phyloP scores from a whole-genome alignment of 495 filamentous ascomycete genomes.

The Neurospora sp. region DNA sequence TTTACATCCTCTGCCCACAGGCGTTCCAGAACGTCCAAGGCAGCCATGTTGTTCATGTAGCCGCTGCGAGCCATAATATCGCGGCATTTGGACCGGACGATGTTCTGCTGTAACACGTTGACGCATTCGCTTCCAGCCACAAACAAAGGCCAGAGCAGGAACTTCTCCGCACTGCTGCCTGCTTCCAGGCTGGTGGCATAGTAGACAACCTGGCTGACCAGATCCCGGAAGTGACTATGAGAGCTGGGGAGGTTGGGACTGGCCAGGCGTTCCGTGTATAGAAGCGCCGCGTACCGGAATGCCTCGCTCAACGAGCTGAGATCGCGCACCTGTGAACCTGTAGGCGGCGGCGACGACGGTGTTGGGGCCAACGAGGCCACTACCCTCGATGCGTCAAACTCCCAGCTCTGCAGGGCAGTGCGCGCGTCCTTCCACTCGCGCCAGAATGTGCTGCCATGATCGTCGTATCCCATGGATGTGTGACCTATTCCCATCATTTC shows the following conservation, averaged over 20 bases:
- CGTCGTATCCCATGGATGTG: conserved; percentile 34
- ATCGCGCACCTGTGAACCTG: conserved; percentile 39
- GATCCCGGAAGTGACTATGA: conserved; percentile 71
- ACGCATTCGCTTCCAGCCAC: conserved; percentile 87
- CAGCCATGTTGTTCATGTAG: conserved; percentile 85
- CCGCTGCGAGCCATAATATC: conserved; percentile 82
- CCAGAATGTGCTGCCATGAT: conserved; percentile 61
- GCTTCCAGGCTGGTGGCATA: conserved; percentile 70
- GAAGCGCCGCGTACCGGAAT: conserved; percentile 78
- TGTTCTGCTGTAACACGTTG: conserved; percentile 62
- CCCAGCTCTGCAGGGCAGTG: conserved; percentile 68
- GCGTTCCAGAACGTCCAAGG: conserved; percentile 74
- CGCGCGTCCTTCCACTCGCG: conserved; percentile 75
- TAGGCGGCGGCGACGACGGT: conserved; percentile 18
- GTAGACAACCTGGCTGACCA: conserved; percentile 70
- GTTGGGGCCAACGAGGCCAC: conserved; percentile 13
- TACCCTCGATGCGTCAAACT: conserved; percentile 49
- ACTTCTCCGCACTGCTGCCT: conserved; percentile 60
- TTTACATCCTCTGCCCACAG: conserved; percentile 56
- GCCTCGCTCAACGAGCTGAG: conserved; percentile 65
- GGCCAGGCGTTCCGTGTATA: conserved; percentile 85
- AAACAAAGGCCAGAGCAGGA: conserved; percentile 89
- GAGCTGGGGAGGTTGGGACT: conserved; percentile 63
- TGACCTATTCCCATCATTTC: conserved; percentile 24
- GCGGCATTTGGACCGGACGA: conserved; percentile 68